Evolutionary conservation across 1,284 basidiomycete genomes (phyloP).

Genomic region (Porodaedalea pini): DNA sequence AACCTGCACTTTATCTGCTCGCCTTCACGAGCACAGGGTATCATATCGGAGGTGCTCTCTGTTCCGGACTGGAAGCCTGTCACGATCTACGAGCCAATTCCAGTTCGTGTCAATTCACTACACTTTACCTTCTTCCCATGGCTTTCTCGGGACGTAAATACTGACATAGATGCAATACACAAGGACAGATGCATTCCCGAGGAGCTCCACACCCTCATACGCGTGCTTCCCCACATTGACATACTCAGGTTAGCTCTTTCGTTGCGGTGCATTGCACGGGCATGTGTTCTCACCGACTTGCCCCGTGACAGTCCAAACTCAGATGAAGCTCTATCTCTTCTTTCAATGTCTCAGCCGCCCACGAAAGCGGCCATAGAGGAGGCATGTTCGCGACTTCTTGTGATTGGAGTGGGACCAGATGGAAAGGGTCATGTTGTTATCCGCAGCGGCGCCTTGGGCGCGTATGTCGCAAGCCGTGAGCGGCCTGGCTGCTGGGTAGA

Average conservation of each 20-base stretch:
- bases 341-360: slow-evolving; percentile 50
- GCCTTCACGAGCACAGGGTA: slow-evolving; percentile 62
- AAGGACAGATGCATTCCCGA: slow-evolving; percentile 78
- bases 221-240: slow-evolving; percentile 56
- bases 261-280: slow-evolving; percentile 5
- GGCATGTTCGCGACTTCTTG: slow-evolving; percentile 56
- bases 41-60: slow-evolving; percentile 60
- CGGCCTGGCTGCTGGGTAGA: slow-evolving; percentile 63
- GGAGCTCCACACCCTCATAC: slow-evolving; percentile 66
- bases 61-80: slow-evolving; percentile 58
- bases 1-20: slow-evolving; percentile 87
- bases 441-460: slow-evolving; percentile 74
- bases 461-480: slow-evolving; percentile 53
- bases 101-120: slow-evolving; percentile 44
- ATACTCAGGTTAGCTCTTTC: slow-evolving; percentile 61
- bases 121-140: not conserved
- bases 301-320: slow-evolving; percentile 62
- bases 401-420: slow-evolving; percentile 49
- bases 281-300: slow-evolving; percentile 17
- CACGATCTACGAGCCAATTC: slow-evolving; percentile 84
- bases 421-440: slow-evolving; percentile 64
- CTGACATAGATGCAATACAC: slow-evolving; percentile 14
- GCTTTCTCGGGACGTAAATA: slow-evolving; percentile 3
- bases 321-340: slow-evolving; percentile 65
- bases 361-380: slow-evolving; percentile 52